These are phyloP conservation scores for Alternaria dauci DNA, from an alignment of 2,329 filamentous ascomycete species.

Conservation along the genomic window DNA sequence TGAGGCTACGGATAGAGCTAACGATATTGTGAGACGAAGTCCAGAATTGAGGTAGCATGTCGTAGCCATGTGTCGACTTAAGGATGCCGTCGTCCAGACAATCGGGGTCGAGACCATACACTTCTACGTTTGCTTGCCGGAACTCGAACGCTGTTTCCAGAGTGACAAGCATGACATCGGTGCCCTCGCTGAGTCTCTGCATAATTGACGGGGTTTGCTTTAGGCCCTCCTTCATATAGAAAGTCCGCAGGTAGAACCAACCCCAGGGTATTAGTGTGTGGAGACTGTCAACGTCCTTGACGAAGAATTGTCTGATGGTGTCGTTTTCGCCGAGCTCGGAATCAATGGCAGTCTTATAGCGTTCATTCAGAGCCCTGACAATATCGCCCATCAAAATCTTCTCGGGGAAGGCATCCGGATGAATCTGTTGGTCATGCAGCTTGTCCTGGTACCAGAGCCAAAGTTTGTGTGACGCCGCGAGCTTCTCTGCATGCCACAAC, in stretches of 20 bases:
- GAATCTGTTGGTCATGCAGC: constrained; percentile 72
- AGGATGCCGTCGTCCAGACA: constrained; percentile 61
- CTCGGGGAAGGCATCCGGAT: constrained; percentile 65
- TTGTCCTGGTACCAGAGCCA: constrained; percentile 83
- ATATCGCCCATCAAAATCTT: constrained; percentile 77
- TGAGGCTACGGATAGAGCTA: constrained; percentile 49
- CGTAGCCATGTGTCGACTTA: constrained; percentile 63
- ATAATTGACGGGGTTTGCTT: constrained; percentile 62
- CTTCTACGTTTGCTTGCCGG: constrained; percentile 70
- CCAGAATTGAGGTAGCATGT: constrained; percentile 82
- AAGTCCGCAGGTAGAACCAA: constrained; percentile 71
- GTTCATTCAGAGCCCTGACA: constrained; percentile 77
- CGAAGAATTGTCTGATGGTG: constrained; percentile 84
- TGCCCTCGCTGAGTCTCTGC: constrained; percentile 69
- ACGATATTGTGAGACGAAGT: constrained; percentile 70
- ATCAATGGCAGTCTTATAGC: constrained; percentile 74
- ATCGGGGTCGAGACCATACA: constrained; percentile 78
- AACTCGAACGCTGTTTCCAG: constrained; percentile 73
- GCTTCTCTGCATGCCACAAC: constrained; percentile 89
- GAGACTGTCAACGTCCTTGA: constrained; percentile 69
- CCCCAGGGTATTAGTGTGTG: constrained; percentile 82
- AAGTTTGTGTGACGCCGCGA: constrained; percentile 78
- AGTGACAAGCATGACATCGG: constrained; percentile 73
- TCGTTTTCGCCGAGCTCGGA: constrained; percentile 76
- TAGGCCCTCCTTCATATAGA: constrained; percentile 72